Evolutionary conservation across 345 rosid genomes (phyloP), one percentile per base, ranked within the genome.

Genomic region (Camelina neglecta): DNA sequence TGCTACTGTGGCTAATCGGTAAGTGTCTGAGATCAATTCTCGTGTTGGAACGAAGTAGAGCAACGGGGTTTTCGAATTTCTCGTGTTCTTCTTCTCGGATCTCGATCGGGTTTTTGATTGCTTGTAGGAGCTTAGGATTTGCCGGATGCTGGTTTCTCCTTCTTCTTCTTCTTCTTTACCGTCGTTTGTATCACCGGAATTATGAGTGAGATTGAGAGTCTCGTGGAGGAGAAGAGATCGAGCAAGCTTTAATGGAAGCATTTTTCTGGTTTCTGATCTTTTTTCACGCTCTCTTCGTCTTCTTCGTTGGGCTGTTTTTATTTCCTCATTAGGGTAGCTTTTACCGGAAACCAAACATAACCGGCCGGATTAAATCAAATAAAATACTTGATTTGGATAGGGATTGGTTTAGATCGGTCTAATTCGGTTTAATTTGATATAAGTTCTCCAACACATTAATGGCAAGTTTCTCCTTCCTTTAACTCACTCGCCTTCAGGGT

Each of bases 241-340:
- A 59, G 85, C 85, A 49, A 87, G 81, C 89, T 89, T 89, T 63
- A 89, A 67, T 60, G 91, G 93, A 48, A 89, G 83, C 91, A 89
- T 51, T 21, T 10, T 45, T 51, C 29, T 9, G 56, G 5, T 18
- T 44, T 51, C 60, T 29, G 31, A 18, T 18, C 18, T 6, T 55
- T 51, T 5, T 55, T 53, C 8, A n/a, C 35, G 18, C 16, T 66
- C 29, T 26, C 29, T 69, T 68, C 74, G 24, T 67, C 78, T 45
- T 66, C 78, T 60, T 68, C 60, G 20, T 62, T 42, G 2, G 8
- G 11, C 41, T 62, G 55, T 5, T 69, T 76, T 70, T 76, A 54
- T 62, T 42, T 11, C 51, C 18, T 8, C 44, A 18, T 58, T 58
- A 41, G 33, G 65, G 62, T 65, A 41, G 18, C 42, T 64, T 73